Evolutionary conservation across 768 basidiomycete species (phyloP).

Genomic region (Lactifluus hygrophoroides): DNA sequence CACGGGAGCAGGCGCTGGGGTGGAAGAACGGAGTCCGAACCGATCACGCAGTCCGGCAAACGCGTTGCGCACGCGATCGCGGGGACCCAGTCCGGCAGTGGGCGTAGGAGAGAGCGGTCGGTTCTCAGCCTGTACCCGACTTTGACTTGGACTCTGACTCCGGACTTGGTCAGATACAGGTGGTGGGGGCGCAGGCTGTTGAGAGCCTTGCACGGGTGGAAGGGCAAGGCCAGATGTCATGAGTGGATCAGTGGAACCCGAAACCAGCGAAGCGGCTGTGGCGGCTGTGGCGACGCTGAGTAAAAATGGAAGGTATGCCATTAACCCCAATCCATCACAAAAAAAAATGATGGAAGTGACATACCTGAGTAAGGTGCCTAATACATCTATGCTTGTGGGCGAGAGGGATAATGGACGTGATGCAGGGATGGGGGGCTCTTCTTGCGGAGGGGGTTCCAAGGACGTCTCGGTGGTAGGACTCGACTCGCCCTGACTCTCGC

Average conservation of each 20-base stretch:
- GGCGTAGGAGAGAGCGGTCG: constrained; percentile 37
- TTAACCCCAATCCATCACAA: not conserved
- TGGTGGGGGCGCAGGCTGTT: not conserved
- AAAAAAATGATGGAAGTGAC: constrained; percentile 21
- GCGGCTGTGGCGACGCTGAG: constrained; percentile 81
- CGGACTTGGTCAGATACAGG: not conserved
- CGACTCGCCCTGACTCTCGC: constrained; percentile 4
- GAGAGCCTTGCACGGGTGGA: constrained; percentile 22
- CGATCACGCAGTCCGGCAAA: constrained; percentile 66
- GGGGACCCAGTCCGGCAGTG: constrained; percentile 28
- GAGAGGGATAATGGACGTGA: constrained; percentile 35
- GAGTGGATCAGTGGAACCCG: constrained; percentile 59
- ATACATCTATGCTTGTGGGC: constrained; percentile 70
- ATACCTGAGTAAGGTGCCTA: constrained; percentile 79
- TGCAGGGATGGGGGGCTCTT: constrained; percentile 7
- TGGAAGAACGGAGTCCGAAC: constrained; percentile 36
- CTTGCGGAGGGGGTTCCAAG: not conserved
- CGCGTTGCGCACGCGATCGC: constrained; percentile 47
- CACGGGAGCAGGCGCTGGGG: not conserved
- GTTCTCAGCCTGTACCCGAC: constrained; percentile 11
- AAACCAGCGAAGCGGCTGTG: constrained; percentile 79
- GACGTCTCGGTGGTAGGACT: constrained; percentile 1
- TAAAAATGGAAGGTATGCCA: not conserved
- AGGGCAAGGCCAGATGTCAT: constrained; percentile 48
- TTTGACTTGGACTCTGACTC: not conserved